These are phyloP conservation scores for Trypanosoma mega DNA, from an alignment of 208 protist species.

Conservation along the genomic window DNA sequence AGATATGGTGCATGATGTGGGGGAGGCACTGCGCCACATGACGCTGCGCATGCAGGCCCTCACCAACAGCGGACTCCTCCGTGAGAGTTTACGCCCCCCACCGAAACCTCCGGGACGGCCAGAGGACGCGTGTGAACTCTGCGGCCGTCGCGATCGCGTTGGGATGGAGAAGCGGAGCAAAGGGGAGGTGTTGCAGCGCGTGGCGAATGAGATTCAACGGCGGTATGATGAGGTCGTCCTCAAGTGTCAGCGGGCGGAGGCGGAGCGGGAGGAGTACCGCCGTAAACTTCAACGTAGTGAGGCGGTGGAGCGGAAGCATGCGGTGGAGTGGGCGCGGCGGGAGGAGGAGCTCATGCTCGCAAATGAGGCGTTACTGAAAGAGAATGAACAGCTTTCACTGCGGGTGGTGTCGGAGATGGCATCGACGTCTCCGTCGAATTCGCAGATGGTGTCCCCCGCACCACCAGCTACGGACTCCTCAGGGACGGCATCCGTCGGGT, in stretches of 20 bases:
- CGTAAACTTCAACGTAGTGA: constrained; percentile 44
- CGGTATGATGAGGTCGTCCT: constrained; percentile 65
- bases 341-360: constrained; percentile 28
- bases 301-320: constrained; percentile 26
- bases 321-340: constrained; percentile 32
- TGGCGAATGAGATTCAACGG: constrained; percentile 71
- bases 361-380: constrained; percentile 17
- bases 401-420: neutral
- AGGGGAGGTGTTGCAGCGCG: constrained; percentile 55
- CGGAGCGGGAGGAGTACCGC: constrained; percentile 62
- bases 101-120: constrained; percentile 63
- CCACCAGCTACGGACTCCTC: neutral
- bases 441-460: no score
- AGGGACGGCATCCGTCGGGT: neutral
- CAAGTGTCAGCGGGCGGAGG: constrained; percentile 68
- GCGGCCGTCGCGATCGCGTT: constrained; percentile 56
- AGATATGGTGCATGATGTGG: constrained; percentile 74
- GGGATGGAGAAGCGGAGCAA: constrained; percentile 53
- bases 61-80: constrained; percentile 51
- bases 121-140: constrained; percentile 68
- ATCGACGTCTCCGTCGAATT: neutral
- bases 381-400: constrained; percentile 5
- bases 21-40: constrained; percentile 63
- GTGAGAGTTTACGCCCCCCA: constrained; percentile 53
- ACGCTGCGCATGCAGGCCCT: constrained; percentile 67